Percentiles rank a stretch among this genome's conserved stretches.
phyloP scores from a whole-genome alignment of 2,329 filamentous ascomycete species.

The Beauveria sp. region DNA sequence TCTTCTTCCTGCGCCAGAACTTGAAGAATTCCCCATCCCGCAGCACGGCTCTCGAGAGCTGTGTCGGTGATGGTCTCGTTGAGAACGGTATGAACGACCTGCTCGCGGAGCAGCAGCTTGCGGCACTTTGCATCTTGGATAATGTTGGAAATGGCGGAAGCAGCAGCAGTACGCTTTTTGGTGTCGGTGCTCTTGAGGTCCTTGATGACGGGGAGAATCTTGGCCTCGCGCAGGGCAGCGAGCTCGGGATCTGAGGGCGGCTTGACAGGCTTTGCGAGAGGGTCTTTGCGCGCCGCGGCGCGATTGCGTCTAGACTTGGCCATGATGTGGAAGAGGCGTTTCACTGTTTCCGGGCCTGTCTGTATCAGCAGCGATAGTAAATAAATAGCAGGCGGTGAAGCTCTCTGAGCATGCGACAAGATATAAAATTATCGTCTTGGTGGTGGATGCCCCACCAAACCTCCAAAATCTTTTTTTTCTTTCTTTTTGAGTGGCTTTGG shows the following conservation, averaged over 20 bases:
- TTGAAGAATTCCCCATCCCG: constrained; percentile 60
- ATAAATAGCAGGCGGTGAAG: background rate
- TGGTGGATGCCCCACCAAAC: constrained; percentile 1
- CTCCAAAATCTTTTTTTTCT: background rate
- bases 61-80: constrained; percentile 58
- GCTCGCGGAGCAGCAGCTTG: constrained; percentile 58
- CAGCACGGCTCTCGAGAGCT: constrained; percentile 54
- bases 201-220: constrained; percentile 55
- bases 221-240: constrained; percentile 53
- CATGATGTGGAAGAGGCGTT: constrained; percentile 31
- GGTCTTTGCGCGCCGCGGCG: constrained; percentile 43
- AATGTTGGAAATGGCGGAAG: constrained; percentile 52
- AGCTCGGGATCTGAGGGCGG: constrained; percentile 57
- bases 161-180: constrained; percentile 52
- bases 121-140: constrained; percentile 55
- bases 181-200: constrained; percentile 52
- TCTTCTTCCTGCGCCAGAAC: constrained; percentile 57
- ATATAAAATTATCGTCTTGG: background rate
- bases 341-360: background rate
- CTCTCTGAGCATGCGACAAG: background rate
- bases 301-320: constrained; percentile 52
- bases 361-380: background rate
- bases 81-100: constrained; percentile 56
- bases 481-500: background rate
- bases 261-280: constrained; percentile 50